Conservation (phyloP, 208 protist genomes). For the Crithidia thermophila region DNA sequence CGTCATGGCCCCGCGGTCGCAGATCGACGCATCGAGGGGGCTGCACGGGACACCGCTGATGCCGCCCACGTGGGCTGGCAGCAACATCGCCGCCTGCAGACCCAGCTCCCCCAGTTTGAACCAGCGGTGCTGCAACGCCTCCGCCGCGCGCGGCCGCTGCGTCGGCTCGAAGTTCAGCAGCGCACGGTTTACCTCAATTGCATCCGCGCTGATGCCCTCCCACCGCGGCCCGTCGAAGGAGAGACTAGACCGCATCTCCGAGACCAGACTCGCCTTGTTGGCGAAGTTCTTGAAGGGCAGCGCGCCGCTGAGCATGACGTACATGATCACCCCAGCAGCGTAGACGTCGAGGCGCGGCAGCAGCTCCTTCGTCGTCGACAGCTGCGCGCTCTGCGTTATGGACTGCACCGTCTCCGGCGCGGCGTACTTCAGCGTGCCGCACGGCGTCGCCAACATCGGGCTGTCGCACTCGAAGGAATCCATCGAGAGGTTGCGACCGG, state of each 20-base stretch:
- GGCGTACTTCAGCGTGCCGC: conserved; percentile 85
- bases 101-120: conserved; percentile 36
- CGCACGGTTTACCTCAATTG: conserved; percentile 46
- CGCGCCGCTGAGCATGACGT: conserved; percentile 79
- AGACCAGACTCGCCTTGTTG: conserved; percentile 65
- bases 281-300: conserved; percentile 72
- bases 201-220: conserved; percentile 54
- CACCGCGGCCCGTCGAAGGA: conserved; percentile 64
- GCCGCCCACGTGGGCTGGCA: not conserved
- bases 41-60: too few species aligned
- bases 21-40: conserved; percentile 43
- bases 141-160: conserved; percentile 45
- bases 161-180: conserved; percentile 64
- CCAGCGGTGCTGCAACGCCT: conserved; percentile 70
- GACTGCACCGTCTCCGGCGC: conserved; percentile 85
- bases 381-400: conserved; percentile 52
- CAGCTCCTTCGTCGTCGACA: conserved; percentile 67
- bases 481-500: conserved; percentile 25
- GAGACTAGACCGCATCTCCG: conserved; percentile 72
- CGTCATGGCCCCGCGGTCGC: conserved; percentile 55
- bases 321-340: conserved; percentile 76
- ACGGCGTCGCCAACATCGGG: conserved; percentile 82
- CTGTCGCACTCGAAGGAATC: conserved; percentile 62
- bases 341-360: conserved; percentile 80
- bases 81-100: not conserved